Conservation (phyloP, 257 asterid genomes). For the Ilex aquifolium region DNA sequence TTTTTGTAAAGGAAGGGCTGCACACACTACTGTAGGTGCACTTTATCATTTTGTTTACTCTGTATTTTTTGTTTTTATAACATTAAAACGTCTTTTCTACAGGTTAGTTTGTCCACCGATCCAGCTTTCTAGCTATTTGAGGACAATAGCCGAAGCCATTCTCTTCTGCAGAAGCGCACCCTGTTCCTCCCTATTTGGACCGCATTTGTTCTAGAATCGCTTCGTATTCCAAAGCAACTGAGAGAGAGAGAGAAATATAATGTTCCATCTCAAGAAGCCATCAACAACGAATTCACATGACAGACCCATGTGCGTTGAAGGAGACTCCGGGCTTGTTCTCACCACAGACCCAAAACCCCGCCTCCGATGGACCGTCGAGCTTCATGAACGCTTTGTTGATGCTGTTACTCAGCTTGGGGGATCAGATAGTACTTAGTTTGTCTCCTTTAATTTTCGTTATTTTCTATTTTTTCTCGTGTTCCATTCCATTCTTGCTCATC, state of each 20-base stretch:
- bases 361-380: slow-evolving; percentile 91
- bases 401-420: slow-evolving; percentile 95
- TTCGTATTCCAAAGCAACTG: slow-evolving; percentile 11
- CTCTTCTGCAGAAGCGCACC: slow-evolving; percentile 19
- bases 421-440: slow-evolving; percentile 50
- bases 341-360: slow-evolving; percentile 95
- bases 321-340: slow-evolving; percentile 87
- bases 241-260: slow-evolving; percentile 7
- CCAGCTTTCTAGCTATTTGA: neutral
- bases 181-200: slow-evolving; percentile 12
- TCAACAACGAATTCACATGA: slow-evolving; percentile 27
- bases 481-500: too few relatives aligned
- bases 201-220: slow-evolving; percentile 37
- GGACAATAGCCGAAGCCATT: slow-evolving; percentile 2
- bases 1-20: too few relatives aligned
- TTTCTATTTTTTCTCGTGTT: neutral
- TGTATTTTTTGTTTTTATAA: slow-evolving; percentile 2
- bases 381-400: slow-evolving; percentile 87
- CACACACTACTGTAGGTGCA: too few relatives aligned
- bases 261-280: slow-evolving; percentile 40
- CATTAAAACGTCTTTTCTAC: too few relatives aligned
- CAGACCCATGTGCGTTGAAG: slow-evolving; percentile 40
- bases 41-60: neutral
- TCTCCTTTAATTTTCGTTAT: neutral
- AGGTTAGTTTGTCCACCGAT: too few relatives aligned